Evolutionary conservation across 2,329 filamentous ascomycete species (phyloP).

Genomic region (Penicillium crustosum): DNA sequence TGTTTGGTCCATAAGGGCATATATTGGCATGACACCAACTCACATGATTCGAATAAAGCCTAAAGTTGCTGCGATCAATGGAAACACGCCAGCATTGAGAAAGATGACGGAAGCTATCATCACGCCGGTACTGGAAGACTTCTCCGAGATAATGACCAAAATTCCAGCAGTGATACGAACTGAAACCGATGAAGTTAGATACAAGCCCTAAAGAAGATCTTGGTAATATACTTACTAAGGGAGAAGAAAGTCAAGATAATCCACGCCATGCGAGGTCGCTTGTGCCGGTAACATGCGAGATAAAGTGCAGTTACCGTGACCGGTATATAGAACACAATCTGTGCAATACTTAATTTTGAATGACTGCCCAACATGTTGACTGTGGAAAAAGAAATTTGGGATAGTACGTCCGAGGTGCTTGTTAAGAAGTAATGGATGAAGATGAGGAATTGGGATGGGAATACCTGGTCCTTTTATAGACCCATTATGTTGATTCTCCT

Average conservation of each 20-base stretch:
- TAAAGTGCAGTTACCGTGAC: slow-evolving; percentile 12
- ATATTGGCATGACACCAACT: not conserved
- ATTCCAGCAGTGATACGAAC: slow-evolving; percentile 22
- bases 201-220: not conserved
- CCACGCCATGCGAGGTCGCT: slow-evolving; percentile 23
- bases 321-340: slow-evolving; percentile 25
- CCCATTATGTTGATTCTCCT: not conserved
- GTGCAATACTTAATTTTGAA: slow-evolving; percentile 22
- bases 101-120: slow-evolving; percentile 22
- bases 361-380: not conserved
- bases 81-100: slow-evolving; percentile 25
- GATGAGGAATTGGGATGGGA: not conserved
- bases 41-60: slow-evolving; percentile 27
- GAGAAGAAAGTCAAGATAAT: slow-evolving; percentile 23
- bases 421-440: not conserved
- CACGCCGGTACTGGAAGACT: slow-evolving; percentile 15
- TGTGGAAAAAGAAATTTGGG: not conserved
- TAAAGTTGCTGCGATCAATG: slow-evolving; percentile 27
- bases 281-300: slow-evolving; percentile 18
- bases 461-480: not conserved
- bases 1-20: too few species aligned
- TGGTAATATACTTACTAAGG: slow-evolving; percentile 11
- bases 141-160: slow-evolving; percentile 19
- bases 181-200: not conserved
- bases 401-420: not conserved